Base-by-base conservation (phyloP, 192 early-diverging fungal species). In the Coemansia sp. region DNA sequence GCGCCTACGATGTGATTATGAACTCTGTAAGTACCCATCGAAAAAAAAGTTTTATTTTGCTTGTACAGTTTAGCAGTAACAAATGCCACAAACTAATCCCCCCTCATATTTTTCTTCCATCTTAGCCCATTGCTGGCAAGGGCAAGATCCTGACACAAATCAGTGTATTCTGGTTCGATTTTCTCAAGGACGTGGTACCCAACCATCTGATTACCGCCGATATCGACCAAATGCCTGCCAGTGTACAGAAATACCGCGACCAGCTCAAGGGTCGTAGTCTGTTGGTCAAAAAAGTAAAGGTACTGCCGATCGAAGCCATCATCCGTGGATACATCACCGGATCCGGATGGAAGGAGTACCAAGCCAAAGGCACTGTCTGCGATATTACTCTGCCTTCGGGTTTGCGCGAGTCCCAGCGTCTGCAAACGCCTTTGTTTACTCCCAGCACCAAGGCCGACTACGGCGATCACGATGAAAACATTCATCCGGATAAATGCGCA, bases 361-460 rank as follows among this genome's bases (percentile, higher is more conserved):
- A 95, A 70, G 87, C 89, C 77, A 89, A 90, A 50, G 93, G 93
- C 29, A 94, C 94, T 2, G 89, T 99, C 28, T 99, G 97, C 69
- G 94, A 93, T 68, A 96, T 99, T 48, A 76, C 74, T 14, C 84
- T 99, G 48, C 91, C 95, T 1, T 64, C 71, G 6, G 92, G 89
- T 5, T 73, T 99, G 60, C 75, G 86, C 45, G 94, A 98, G 75
- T 93, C 91, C 60, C 83, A 96, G 71, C 89, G 89, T 67, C 89
- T 99, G 45, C 87, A 84, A 4, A 68, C 85, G 56, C 86, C 94
- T 8, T 73, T 99, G 30, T 99, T 95, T 73, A 99, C 97, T 22
- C 97, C 97, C 29, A 94, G 92, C 76, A 99, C 97, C 49, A 99
- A 99, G 85, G 97, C 97, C 34, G 97, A 99, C 61, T 89, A 96